Evolutionary conservation across 257 asterid species (phyloP).

Genomic region (Solanum okadae): DNA sequence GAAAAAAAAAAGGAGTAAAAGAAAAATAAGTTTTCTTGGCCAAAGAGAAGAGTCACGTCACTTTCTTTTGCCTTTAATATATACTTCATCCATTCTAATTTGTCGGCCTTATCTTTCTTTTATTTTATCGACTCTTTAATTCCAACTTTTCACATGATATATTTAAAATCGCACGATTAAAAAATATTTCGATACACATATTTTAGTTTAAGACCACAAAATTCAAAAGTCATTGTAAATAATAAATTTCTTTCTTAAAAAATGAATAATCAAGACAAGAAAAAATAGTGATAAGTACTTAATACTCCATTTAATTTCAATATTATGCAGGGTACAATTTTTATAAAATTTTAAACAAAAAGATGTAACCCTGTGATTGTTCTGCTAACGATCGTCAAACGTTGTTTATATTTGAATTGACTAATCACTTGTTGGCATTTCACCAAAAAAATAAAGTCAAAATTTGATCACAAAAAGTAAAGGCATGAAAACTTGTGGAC

Average conservation of each 20-base stretch:
- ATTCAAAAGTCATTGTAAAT: neutral
- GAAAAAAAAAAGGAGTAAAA: too few relatives aligned
- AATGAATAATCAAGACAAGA: neutral
- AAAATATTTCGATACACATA: neutral
- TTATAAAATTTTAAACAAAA: too few relatives aligned
- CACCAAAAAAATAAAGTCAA: too few relatives aligned
- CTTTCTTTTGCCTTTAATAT: too few relatives aligned
- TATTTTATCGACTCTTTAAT: neutral
- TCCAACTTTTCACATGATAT: neutral
- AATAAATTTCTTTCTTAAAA: neutral
- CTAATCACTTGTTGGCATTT: too few relatives aligned
- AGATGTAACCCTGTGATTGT: neutral
- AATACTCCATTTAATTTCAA: neutral
- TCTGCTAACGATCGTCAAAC: neutral
- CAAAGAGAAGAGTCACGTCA: too few relatives aligned
- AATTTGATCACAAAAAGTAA: too few relatives aligned
- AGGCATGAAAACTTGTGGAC: neutral
- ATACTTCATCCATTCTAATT: neutral
- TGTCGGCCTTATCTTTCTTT: neutral
- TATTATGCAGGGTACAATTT: too few relatives aligned
- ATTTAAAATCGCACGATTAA: rapidly evolving
- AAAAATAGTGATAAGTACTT: neutral
- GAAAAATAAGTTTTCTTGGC: neutral
- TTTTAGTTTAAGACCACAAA: neutral
- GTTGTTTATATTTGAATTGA: neutral